Evolutionary conservation across 208 protist genomes (phyloP).

Genomic region (Leishmania tropica): DNA sequence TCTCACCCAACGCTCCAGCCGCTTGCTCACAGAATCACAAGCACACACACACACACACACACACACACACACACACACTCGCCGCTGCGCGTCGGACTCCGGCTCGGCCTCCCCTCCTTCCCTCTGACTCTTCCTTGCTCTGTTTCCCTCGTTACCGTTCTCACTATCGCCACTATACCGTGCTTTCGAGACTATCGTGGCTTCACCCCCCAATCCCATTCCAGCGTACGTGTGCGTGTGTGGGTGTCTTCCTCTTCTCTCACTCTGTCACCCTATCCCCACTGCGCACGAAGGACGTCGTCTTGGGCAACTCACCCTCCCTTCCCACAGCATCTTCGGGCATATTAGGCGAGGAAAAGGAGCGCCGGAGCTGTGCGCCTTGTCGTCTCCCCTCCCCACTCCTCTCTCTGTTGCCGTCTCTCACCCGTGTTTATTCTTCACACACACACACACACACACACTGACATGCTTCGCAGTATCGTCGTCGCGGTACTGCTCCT

Average conservation of each 20-base stretch:
- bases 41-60: not conserved
- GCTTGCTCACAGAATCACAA: not conserved
- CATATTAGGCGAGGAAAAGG: not conserved
- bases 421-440: not conserved
- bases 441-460: not conserved
- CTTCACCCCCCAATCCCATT: not conserved
- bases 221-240: not conserved
- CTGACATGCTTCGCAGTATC: not conserved
- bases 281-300: not conserved
- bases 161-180: not conserved
- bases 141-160: not conserved
- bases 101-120: not conserved
- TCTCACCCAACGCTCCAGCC: not conserved
- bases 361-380: not conserved
- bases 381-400: not conserved
- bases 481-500: slow-evolving; percentile 21
- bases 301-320: not conserved
- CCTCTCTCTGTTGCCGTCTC: not conserved
- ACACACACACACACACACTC: not conserved
- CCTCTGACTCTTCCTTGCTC: not conserved
- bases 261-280: not conserved
- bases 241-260: not conserved
- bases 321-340: not conserved
- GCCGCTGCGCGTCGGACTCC: not conserved
- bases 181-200: not conserved